Evolutionary conservation across 306 rosid genomes (phyloP), one percentile per base, ranked within the genome.

Genomic region (Nissolia schottii): DNA sequence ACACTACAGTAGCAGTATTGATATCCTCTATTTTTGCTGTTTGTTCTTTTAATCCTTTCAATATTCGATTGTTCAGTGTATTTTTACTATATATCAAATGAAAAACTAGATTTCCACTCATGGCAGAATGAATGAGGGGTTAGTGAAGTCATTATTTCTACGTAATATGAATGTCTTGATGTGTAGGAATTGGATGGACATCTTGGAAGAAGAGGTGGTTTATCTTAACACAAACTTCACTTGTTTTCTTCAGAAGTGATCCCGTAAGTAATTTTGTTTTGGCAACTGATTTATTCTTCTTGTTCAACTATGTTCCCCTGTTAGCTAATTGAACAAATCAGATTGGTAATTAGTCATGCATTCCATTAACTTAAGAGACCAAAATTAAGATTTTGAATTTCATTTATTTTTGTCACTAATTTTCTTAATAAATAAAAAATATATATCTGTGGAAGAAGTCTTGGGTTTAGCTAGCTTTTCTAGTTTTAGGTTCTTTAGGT

Each of bases 161-260:
- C 68, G 24, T 32, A 13, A 49, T 38, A 55, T 71, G 37, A 34
- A 28, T 71, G 56, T 76, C 64, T 56, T 65, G 64, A 49, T 70
- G 15, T 75, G 40, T 72, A 90, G 97, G 97, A 72, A 91, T 95
- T 83, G 99, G 99, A 64, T 91, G 97, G 99, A 95, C 99, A 55
- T 95, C 97, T 10, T 95, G 99, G 99, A 95, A 95, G 87, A 95
- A 91, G 81, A 91, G 99, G 77, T 95, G 99, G 99, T 95, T 95
- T 86, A 87, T 92, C 78, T 81, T 95, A 76, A 92, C 99, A 25
- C 88, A 86, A 19, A 95, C 90, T 65, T 91, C 99, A 7, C 85
- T 95, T 54, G 99, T 95, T 66, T 95, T 95, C 86, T 95, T 91
- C 85, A 88, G 96, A 85, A 95, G 99, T 79, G 97, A 95, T 81